A percentile compares a stretch with the other conserved stretches of the same genome.
phyloP scores from a whole-genome alignment of 306 rosid species.

The Trifolium repens region DNA sequence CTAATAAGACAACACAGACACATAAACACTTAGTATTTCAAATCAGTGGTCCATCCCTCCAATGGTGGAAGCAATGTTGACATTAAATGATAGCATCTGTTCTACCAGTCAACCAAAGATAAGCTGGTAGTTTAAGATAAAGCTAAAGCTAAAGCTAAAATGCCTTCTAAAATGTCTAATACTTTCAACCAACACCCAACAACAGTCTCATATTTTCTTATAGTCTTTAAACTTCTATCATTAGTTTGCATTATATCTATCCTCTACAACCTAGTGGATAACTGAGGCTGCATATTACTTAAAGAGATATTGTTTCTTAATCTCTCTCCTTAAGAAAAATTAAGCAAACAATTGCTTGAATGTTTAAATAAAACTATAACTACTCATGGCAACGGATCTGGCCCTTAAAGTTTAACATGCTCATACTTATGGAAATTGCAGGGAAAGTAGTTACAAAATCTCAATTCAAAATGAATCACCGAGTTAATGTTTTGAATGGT shows the following conservation, averaged over 20 bases:
- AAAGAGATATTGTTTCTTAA: slow-evolving; percentile 17
- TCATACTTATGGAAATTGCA: not conserved
- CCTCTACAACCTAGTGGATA: slow-evolving; percentile 7
- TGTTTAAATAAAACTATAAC: slow-evolving; percentile 27
- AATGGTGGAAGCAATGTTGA: slow-evolving; percentile 36
- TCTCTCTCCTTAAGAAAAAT: slow-evolving; percentile 8
- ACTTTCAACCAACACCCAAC: slow-evolving; percentile 33
- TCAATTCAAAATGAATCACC: not conserved
- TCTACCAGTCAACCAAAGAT: slow-evolving; percentile 25
- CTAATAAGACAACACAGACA: slow-evolving; percentile 11
- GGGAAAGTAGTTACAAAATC: not conserved
- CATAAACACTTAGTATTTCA: slow-evolving; percentile 22
- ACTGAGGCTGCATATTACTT: slow-evolving; percentile 18
- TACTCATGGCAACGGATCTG: not conserved
- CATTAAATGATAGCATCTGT: slow-evolving; percentile 21
- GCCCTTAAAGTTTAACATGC: not conserved
- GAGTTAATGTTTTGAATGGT: not conserved
- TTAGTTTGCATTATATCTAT: slow-evolving; percentile 22
- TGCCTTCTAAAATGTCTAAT: slow-evolving; percentile 20
- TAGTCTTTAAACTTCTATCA: slow-evolving; percentile 21
- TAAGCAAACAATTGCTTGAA: slow-evolving; percentile 8
- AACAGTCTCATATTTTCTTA: slow-evolving; percentile 23
- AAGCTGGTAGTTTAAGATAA: slow-evolving; percentile 24
- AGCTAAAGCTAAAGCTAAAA: slow-evolving; percentile 13
- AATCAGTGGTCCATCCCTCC: slow-evolving; percentile 33